Evolutionary conservation across 176 grass and related monocot species (phyloP), one percentile per base, ranked within the genome.

Genomic region (Juncus effusus): DNA sequence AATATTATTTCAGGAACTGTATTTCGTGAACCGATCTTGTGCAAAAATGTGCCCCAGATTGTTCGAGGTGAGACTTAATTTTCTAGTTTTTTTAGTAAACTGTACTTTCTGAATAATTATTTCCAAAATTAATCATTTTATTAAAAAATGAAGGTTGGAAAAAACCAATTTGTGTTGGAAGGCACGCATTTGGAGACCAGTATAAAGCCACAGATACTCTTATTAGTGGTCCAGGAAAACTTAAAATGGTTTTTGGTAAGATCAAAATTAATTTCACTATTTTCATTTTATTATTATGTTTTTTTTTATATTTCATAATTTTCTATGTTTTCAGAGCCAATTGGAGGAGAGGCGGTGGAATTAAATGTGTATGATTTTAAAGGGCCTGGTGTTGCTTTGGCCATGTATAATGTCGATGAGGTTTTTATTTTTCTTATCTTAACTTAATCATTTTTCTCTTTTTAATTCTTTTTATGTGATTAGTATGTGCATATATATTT

Each of bases 361-460:
- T 50, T 90, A 58, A 47, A 93, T 75, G 85, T 99, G 69, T 89
- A 76, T 69, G 80, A 93, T 74, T 99, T 99, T 70, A 92, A 92
- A 81, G 88, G 94, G 54, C 78, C 88, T 58, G 89, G 88, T 60
- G 76, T 99, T 39, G 94, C 89, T 9, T 79, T 99, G 60, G 62
- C 94, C 38, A 99, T 99, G 89, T 93, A 99, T 41, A 99, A 99
- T 84, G 86, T 88, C 13, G 85, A 99, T 52, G 89, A 93, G 88
- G 54, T 16, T 11, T 56, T 47, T 47, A 47, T 47, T 42, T 42
- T 56, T 44, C 56, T 13, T 4, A 47, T 16, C 62, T 36, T 13
- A 35, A 15, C 55, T 58, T 11, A 38, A 13, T 75, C 35, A 60
- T 14, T 67, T n/a, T 72, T 71, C 42, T 85, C 60, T 13, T 72